Percentiles rank a stretch among this genome's conserved stretches.
phyloP scores from a whole-genome alignment of 2,329 filamentous ascomycete genomes.

The Venturiaceae sp. region DNA sequence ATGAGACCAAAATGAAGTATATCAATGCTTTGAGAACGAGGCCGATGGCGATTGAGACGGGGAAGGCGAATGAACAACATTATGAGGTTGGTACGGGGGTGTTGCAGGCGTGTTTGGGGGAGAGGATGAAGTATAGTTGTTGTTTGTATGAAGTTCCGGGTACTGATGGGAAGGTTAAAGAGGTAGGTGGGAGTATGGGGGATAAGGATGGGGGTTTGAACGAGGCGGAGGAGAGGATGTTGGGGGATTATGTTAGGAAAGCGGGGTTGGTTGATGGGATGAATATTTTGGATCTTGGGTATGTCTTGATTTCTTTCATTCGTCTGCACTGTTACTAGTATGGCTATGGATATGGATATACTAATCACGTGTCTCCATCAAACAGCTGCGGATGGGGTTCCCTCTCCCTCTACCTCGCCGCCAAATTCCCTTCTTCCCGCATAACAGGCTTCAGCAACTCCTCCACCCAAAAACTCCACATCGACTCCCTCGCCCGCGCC shows the following conservation, averaged over 20 bases:
- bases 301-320: conserved; percentile 14
- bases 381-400: conserved; percentile 60
- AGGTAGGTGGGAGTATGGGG: conserved; percentile 54
- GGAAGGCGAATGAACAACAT: conserved; percentile 55
- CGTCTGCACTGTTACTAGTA: too few relatives aligned
- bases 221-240: conserved; percentile 58
- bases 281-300: conserved; percentile 54
- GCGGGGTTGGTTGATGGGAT: conserved; percentile 51
- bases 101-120: conserved; percentile 50
- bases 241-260: conserved; percentile 51
- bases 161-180: conserved; percentile 47
- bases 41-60: conserved; percentile 60
- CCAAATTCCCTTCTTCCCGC: conserved; percentile 49
- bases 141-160: conserved; percentile 58
- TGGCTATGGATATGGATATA: not conserved
- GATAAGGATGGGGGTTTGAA: conserved; percentile 53
- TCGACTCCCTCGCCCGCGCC: conserved; percentile 47
- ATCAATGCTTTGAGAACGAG: conserved; percentile 47
- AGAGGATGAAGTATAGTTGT: conserved; percentile 63
- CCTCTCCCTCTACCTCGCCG: conserved; percentile 54
- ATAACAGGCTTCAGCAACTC: conserved; percentile 64
- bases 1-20: conserved; percentile 54
- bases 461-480: conserved; percentile 56
- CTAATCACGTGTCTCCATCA: not conserved
- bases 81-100: conserved; percentile 63